Evolutionary conservation across 176 grass and related monocot species (phyloP).

Genomic region (Saccharum spontaneum): DNA sequence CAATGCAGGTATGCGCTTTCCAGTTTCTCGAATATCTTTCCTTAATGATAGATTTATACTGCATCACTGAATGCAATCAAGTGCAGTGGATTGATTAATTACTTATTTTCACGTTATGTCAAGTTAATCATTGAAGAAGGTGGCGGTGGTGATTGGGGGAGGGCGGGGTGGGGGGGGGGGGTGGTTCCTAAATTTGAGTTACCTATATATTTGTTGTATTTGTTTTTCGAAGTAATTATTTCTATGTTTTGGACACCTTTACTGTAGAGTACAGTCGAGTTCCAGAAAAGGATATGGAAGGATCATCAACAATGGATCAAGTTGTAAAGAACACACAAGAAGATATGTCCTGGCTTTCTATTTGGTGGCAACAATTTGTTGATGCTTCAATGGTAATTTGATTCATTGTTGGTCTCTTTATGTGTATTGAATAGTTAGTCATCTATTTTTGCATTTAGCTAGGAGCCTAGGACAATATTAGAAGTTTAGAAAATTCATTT

Average conservation of each 20-base stretch:
- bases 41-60: not conserved
- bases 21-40: not conserved
- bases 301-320: slow-evolving; percentile 29
- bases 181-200: not conserved
- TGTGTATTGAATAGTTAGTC: not conserved
- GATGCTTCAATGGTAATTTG: slow-evolving; percentile 61
- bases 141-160: too few species aligned
- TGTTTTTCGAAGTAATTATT: not conserved
- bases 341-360: slow-evolving; percentile 30
- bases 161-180: fast-evolving
- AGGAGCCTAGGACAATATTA: not conserved
- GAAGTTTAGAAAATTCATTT: not conserved
- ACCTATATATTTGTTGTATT: not conserved
- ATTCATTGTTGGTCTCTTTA: not conserved
- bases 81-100: not conserved
- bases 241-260: slow-evolving; percentile 12
- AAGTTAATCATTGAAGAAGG: not conserved
- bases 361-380: slow-evolving; percentile 78
- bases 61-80: not conserved
- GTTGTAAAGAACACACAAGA: slow-evolving; percentile 28
- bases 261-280: slow-evolving; percentile 49
- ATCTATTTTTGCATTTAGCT: slow-evolving; percentile 4
- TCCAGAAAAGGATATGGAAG: slow-evolving; percentile 56
- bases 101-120: not conserved
- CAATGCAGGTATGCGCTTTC: slow-evolving; percentile 31